phyloP scores from a whole-genome alignment of 805 yeast genomes.

The Starmerella potacharoeniae region DNA sequence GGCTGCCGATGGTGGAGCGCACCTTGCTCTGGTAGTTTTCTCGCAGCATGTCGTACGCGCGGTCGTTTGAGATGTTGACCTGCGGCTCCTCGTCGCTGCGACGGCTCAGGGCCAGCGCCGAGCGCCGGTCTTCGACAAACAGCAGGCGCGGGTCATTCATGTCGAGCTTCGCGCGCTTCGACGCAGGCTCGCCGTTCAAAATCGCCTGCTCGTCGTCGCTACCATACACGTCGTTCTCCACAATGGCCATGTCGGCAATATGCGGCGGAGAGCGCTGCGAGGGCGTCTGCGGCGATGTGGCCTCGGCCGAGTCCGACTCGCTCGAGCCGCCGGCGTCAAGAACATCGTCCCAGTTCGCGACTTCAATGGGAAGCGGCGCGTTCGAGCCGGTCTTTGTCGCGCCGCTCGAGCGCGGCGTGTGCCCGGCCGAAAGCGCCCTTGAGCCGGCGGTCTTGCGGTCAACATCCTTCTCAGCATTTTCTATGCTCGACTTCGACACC shows the following conservation, averaged over 20 bases:
- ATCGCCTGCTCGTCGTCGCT: slow-evolving; percentile 47
- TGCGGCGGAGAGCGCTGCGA: slow-evolving; percentile 3
- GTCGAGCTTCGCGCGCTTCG: slow-evolving; percentile 40
- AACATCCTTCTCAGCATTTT: neutral
- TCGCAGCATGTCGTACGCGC: slow-evolving; percentile 67
- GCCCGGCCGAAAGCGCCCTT: neutral
- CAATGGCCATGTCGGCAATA: slow-evolving; percentile 16
- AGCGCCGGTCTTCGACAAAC: slow-evolving; percentile 40
- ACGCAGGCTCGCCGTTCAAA: slow-evolving; percentile 48
- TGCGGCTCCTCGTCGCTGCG: slow-evolving; percentile 33
- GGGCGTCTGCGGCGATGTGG: slow-evolving; percentile 4
- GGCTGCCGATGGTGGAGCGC: slow-evolving; percentile 81
- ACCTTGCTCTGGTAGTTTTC: slow-evolving; percentile 84
- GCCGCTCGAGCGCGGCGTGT: neutral
- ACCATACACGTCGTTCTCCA: slow-evolving; percentile 28
- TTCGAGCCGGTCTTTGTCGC: neutral
- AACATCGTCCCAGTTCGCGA: slow-evolving; percentile 28
- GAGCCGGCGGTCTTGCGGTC: neutral
- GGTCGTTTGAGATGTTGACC: slow-evolving; percentile 81
- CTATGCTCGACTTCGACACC: neutral
- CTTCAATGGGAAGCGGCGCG: slow-evolving; percentile 19
- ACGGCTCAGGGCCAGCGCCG: slow-evolving; percentile 11
- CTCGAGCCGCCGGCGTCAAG: slow-evolving; percentile 42
- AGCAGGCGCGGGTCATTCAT: slow-evolving; percentile 78
- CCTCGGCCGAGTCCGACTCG: slow-evolving; percentile 41